Percentiles rank a stretch among this genome's conserved stretches.
Evolutionary conservation across 768 basidiomycete species (phyloP).

Genomic region (Pulveroboletus sp.): DNA sequence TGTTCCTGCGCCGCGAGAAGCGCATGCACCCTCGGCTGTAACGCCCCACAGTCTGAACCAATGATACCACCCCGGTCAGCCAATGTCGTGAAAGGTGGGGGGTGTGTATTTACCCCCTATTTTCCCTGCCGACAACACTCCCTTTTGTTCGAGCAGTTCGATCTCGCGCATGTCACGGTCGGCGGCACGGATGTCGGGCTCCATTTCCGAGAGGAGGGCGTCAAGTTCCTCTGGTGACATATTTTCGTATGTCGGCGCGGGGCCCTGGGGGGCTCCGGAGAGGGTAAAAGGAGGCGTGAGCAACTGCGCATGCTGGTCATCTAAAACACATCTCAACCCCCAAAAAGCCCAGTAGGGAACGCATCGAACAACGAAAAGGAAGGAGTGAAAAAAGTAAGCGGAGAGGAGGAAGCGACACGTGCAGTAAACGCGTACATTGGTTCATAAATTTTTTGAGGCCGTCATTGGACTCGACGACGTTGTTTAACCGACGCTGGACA

Average conservation of each 20-base stretch:
- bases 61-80: not conserved
- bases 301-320: constrained; percentile 71
- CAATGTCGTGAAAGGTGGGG: not conserved
- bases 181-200: constrained; percentile 75
- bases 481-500: constrained; percentile 52
- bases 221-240: constrained; percentile 69
- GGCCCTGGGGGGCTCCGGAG: constrained; percentile 51
- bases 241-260: constrained; percentile 51
- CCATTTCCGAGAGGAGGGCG: constrained; percentile 71
- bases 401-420: not conserved
- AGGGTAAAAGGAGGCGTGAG: constrained; percentile 74
- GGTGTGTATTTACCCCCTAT: constrained; percentile 44
- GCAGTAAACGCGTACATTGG: constrained; percentile 48
- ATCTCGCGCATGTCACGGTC: constrained; percentile 82
- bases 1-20: constrained; percentile 57
- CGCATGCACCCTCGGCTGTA: constrained; percentile 63
- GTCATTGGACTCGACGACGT: constrained; percentile 62
- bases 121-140: constrained; percentile 68
- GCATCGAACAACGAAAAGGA: not conserved
- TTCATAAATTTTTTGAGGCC: constrained; percentile 70
- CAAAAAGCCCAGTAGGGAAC: not conserved
- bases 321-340: constrained; percentile 31
- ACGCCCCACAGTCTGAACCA: constrained; percentile 50
- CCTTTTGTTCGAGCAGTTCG: constrained; percentile 61
- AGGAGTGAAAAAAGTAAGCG: not conserved